Evolutionary conservation across 805 yeast species (phyloP).

Genomic region (Hemisphaericaspora nanyangensis): DNA sequence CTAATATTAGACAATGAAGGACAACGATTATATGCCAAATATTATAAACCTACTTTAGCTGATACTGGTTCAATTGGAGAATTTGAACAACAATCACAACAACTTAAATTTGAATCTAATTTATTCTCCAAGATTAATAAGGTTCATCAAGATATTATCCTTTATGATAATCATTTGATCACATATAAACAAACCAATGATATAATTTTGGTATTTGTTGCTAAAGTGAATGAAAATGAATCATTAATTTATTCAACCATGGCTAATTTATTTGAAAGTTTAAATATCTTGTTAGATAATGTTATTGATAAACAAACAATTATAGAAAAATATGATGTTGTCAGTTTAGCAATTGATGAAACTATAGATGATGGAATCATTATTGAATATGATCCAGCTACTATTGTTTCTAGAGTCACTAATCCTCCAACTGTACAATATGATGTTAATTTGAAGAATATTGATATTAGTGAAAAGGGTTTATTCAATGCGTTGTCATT

Average conservation of each 20-base stretch:
- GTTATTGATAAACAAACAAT: constrained; percentile 76
- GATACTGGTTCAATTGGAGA: constrained; percentile 15
- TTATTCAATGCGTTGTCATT: constrained; percentile 81
- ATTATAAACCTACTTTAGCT: constrained; percentile 58
- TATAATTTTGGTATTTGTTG: constrained; percentile 65
- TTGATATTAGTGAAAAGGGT: constrained; percentile 72
- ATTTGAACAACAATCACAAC: constrained; percentile 51
- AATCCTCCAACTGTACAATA: constrained; percentile 55
- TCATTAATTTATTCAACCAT: constrained; percentile 70
- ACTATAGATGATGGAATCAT: constrained; percentile 91
- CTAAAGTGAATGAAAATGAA: constrained; percentile 82
- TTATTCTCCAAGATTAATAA: constrained; percentile 76
- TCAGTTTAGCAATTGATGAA: constrained; percentile 85
- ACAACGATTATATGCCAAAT: constrained; percentile 76
- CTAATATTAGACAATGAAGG: constrained; percentile 81
- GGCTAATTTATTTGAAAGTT: constrained; percentile 73
- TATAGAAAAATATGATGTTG: constrained; percentile 80
- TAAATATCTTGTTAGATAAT: constrained; percentile 67
- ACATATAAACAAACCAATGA: constrained; percentile 87
- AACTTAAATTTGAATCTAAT: constrained; percentile 69
- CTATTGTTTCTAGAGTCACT: constrained; percentile 89
- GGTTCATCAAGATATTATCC: constrained; percentile 72
- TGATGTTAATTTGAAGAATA: constrained; percentile 44
- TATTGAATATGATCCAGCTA: constrained; percentile 82
- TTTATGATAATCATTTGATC: constrained; percentile 74